phyloP scores from a whole-genome alignment of 352 stramenopile species.

The Phytophthora citricola region DNA sequence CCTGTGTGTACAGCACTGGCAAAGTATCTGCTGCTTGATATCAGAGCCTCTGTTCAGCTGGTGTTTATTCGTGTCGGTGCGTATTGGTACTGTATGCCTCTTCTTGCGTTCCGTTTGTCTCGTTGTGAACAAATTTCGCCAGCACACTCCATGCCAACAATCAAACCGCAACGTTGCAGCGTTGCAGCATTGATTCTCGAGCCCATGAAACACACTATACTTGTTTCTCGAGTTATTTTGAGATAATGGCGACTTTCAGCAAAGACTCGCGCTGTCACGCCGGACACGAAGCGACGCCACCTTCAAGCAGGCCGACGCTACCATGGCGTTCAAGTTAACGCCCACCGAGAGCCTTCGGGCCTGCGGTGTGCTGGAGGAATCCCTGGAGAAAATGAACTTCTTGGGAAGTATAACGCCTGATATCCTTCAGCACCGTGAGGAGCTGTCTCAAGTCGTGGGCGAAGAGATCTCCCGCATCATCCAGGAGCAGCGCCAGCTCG shows the following conservation, averaged over 20 bases:
- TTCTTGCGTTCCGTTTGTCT: conserved; percentile 8
- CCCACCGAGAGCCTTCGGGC: conserved; percentile 73
- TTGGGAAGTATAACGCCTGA: conserved; percentile 92
- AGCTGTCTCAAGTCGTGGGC: conserved; percentile 92
- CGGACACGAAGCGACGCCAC: conserved; percentile 22
- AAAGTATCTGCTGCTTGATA: neutral
- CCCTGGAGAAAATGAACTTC: conserved; percentile 92
- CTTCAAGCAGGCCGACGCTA: conserved; percentile 1
- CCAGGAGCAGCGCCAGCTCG: conserved; percentile 88
- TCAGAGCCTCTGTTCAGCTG: neutral
- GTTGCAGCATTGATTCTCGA: conserved; percentile 21
- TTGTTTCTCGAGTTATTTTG: conserved; percentile 24
- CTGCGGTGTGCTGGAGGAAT: conserved; percentile 89
- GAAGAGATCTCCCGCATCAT: conserved; percentile 95
- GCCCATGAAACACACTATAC: neutral
- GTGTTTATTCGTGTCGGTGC: neutral
- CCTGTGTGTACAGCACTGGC: too few relatives aligned
- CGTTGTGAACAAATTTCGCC: conserved; percentile 17
- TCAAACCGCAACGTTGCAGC: conserved; percentile 2
- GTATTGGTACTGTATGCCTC: neutral
- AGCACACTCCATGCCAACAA: conserved; percentile 18
- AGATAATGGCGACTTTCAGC: neutral
- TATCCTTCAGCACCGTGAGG: conserved; percentile 92
- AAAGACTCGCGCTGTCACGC: neutral
- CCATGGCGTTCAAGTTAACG: conserved; percentile 66